Conservation (phyloP, 768 basidiomycete genomes). For the Sutorius australiensis region DNA sequence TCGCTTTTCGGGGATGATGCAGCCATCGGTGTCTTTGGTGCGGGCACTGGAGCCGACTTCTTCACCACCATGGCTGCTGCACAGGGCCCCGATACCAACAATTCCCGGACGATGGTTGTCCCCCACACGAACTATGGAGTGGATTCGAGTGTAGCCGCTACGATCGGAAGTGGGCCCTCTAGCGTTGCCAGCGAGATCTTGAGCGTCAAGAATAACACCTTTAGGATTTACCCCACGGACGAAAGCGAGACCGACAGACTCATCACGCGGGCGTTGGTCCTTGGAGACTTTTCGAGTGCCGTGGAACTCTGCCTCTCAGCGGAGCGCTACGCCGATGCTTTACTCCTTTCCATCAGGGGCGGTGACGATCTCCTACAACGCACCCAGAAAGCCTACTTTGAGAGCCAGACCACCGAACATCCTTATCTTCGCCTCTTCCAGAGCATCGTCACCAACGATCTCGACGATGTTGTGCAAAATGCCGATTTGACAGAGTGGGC, state of each 20-base stretch:
- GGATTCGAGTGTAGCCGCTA: slow-evolving; percentile 93
- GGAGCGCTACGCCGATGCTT: slow-evolving; percentile 91
- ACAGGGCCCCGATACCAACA: slow-evolving; percentile 38
- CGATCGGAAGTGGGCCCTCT: slow-evolving; percentile 86
- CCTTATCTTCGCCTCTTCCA: slow-evolving; percentile 95
- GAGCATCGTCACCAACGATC: slow-evolving; percentile 87
- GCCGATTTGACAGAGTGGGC: slow-evolving; percentile 94
- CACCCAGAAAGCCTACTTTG: slow-evolving; percentile 94
- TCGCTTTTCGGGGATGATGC: slow-evolving; percentile 84
- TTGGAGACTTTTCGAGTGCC: slow-evolving; percentile 93
- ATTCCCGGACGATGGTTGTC: slow-evolving; percentile 45
- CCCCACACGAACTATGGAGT: slow-evolving; percentile 77
- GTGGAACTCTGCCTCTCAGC: slow-evolving; percentile 87
- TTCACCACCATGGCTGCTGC: slow-evolving; percentile 73
- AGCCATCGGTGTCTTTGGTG: slow-evolving; percentile 55
- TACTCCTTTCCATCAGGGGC: slow-evolving; percentile 88
- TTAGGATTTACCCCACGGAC: slow-evolving; percentile 85
- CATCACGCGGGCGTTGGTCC: slow-evolving; percentile 87
- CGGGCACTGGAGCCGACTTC: slow-evolving; percentile 67
- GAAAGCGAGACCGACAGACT: slow-evolving; percentile 86
- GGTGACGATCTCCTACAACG: slow-evolving; percentile 81
- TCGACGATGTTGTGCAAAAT: slow-evolving; percentile 92
- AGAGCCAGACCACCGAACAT: slow-evolving; percentile 63
- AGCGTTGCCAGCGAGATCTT: slow-evolving; percentile 53
- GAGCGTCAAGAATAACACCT: slow-evolving; percentile 70